A percentile compares a stretch with the other conserved stretches of the same genome.
Conservation (phyloP, 2,329 filamentous ascomycete species). For the Purpureocillium lavendulum region DNA sequence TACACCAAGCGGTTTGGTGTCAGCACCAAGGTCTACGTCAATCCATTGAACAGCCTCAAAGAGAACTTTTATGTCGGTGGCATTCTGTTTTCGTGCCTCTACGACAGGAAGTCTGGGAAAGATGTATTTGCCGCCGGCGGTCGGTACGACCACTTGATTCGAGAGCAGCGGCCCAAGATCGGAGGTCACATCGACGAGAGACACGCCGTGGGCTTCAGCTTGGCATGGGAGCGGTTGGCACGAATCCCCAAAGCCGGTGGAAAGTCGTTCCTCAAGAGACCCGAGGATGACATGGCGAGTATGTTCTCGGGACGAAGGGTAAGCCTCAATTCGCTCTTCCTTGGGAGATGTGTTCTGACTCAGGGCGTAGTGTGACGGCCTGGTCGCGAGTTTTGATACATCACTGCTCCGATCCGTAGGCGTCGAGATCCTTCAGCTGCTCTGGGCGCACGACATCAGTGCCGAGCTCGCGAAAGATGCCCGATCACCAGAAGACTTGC, state of each 20-base stretch:
- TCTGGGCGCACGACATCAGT: constrained; percentile 80
- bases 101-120: constrained; percentile 66
- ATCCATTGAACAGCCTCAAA: constrained; percentile 79
- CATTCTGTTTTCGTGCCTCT: constrained; percentile 82
- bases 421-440: constrained; percentile 64
- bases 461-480: constrained; percentile 81
- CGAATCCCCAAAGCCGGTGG: constrained; percentile 49
- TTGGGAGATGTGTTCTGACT: no score
- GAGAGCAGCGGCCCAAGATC: constrained; percentile 68
- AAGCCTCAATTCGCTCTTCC: constrained; percentile 21
- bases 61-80: constrained; percentile 85
- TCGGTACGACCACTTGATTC: constrained; percentile 83
- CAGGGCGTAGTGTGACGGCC: constrained; percentile 63
- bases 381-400: constrained; percentile 81
- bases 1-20: constrained; percentile 72
- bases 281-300: constrained; percentile 51
- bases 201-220: constrained; percentile 85
- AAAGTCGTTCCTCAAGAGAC: constrained; percentile 60
- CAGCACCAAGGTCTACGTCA: constrained; percentile 71
- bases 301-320: constrained; percentile 57
- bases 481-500: constrained; percentile 69
- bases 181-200: constrained; percentile 53
- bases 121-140: constrained; percentile 91
- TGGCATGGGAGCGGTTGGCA: constrained; percentile 78
- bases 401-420: constrained; percentile 67